Evolutionary conservation across 2,329 filamentous ascomycete genomes (phyloP).

Genomic region (Aspergillus spinulosporus): DNA sequence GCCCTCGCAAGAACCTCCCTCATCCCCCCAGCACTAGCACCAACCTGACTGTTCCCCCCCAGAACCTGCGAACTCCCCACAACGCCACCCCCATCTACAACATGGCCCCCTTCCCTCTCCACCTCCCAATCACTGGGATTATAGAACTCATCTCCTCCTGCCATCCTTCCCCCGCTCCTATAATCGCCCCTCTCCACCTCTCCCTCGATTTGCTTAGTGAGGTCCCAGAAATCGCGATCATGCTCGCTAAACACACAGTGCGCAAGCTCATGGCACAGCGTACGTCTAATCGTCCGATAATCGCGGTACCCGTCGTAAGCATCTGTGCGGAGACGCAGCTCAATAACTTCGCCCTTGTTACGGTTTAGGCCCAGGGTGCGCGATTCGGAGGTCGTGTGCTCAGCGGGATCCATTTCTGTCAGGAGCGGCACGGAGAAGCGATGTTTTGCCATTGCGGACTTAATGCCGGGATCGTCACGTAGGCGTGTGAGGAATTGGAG

Average conservation of each 20-base stretch:
- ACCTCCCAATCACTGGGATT: constrained; percentile 58
- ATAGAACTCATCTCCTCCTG: constrained; percentile 62
- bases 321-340: constrained; percentile 87
- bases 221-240: constrained; percentile 83
- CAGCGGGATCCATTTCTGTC: constrained; percentile 91
- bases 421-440: constrained; percentile 80
- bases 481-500: constrained; percentile 72
- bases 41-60: constrained; percentile 53
- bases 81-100: constrained; percentile 73
- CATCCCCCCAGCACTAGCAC: constrained; percentile 56
- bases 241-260: constrained; percentile 88
- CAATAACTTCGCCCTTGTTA: constrained; percentile 85
- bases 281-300: constrained; percentile 87
- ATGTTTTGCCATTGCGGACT: constrained; percentile 77
- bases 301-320: constrained; percentile 91
- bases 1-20: constrained; percentile 74
- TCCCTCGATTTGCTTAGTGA: constrained; percentile 82
- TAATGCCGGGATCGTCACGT: constrained; percentile 80
- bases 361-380: constrained; percentile 83
- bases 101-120: constrained; percentile 51
- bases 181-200: constrained; percentile 83
- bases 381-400: constrained; percentile 79
- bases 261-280: constrained; percentile 90
- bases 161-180: constrained; percentile 65
- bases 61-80: constrained; percentile 76